A percentile compares a stretch with the other conserved stretches of the same genome.
These are phyloP conservation scores for Aspergillus avenaceus DNA, from an alignment of 495 filamentous ascomycete genomes.

Conservation along the genomic window DNA sequence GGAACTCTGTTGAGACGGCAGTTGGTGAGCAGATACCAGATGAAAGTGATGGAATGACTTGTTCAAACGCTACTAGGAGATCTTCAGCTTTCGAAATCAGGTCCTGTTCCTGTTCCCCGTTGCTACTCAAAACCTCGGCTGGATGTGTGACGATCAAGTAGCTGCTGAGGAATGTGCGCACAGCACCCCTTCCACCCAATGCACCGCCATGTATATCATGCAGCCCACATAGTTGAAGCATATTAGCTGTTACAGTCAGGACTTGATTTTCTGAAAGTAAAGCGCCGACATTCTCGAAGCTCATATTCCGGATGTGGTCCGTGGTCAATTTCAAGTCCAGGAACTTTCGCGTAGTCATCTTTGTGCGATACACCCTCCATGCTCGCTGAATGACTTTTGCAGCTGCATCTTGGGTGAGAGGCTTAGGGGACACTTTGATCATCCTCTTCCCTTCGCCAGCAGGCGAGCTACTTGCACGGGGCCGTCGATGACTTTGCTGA, in stretches of 20 bases:
- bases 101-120: conserved; percentile 83
- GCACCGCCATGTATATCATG: conserved; percentile 65
- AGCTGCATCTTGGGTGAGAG: conserved; percentile 62
- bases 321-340: conserved; percentile 66
- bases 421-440: conserved; percentile 30
- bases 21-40: conserved; percentile 43
- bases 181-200: conserved; percentile 69
- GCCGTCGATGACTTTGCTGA: conserved; percentile 55
- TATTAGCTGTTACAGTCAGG: conserved; percentile 60
- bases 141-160: conserved; percentile 93
- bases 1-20: conserved; percentile 38
- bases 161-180: conserved; percentile 86
- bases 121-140: conserved; percentile 80
- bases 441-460: conserved; percentile 54
- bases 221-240: conserved; percentile 74
- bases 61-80: conserved; percentile 78
- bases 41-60: conserved; percentile 59
- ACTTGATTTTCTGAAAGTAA: conserved; percentile 75
- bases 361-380: conserved; percentile 64
- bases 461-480: conserved; percentile 61
- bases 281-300: conserved; percentile 76
- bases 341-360: conserved; percentile 62
- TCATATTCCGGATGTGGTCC: conserved; percentile 65
- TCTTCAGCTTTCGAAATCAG: conserved; percentile 84
- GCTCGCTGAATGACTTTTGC: conserved; percentile 68